Evolutionary conservation across 2,329 filamentous ascomycete genomes (phyloP).

Genomic region (Monosporascus ibericus): DNA sequence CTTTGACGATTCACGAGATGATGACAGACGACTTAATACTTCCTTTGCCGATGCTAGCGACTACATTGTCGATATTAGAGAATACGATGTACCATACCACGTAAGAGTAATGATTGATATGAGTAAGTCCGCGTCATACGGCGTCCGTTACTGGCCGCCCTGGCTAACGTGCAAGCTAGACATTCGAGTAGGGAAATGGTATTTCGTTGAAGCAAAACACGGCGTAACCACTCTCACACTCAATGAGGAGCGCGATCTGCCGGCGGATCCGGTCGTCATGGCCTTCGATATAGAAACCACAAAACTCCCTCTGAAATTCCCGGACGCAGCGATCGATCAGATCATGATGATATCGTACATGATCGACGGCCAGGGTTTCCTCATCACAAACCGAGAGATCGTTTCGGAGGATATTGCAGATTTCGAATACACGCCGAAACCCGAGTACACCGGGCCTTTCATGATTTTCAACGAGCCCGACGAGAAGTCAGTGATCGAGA

Average conservation of each 20-base stretch:
- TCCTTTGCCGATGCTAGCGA: slow-evolving; percentile 84
- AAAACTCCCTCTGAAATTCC: slow-evolving; percentile 93
- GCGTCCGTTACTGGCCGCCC: not conserved
- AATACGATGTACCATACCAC: slow-evolving; percentile 99
- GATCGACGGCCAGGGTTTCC: slow-evolving; percentile 96
- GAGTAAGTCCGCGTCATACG: slow-evolving; percentile 38
- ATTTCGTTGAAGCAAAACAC: slow-evolving; percentile 89
- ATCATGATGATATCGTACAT: slow-evolving; percentile 99
- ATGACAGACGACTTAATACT: slow-evolving; percentile 72
- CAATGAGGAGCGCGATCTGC: slow-evolving; percentile 79
- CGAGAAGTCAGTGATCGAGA: slow-evolving; percentile 79
- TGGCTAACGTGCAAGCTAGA: slow-evolving; percentile 44
- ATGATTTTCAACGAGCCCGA: slow-evolving; percentile 98
- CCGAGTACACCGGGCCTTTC: slow-evolving; percentile 91
- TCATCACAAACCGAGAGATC: slow-evolving; percentile 97
- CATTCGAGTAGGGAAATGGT: slow-evolving; percentile 95
- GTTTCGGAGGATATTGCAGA: slow-evolving; percentile 96
- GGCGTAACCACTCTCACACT: slow-evolving; percentile 77
- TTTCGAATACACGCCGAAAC: slow-evolving; percentile 96
- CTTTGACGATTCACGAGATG: slow-evolving; percentile 81
- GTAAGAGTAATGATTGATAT: slow-evolving; percentile 97
- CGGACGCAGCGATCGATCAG: slow-evolving; percentile 88
- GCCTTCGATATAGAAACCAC: slow-evolving; percentile 99
- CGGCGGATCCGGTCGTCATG: slow-evolving; percentile 94
- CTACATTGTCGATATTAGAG: slow-evolving; percentile 96